Base-by-base conservation (phyloP, 768 basidiomycete species). In the Tylopilus balloui region DNA sequence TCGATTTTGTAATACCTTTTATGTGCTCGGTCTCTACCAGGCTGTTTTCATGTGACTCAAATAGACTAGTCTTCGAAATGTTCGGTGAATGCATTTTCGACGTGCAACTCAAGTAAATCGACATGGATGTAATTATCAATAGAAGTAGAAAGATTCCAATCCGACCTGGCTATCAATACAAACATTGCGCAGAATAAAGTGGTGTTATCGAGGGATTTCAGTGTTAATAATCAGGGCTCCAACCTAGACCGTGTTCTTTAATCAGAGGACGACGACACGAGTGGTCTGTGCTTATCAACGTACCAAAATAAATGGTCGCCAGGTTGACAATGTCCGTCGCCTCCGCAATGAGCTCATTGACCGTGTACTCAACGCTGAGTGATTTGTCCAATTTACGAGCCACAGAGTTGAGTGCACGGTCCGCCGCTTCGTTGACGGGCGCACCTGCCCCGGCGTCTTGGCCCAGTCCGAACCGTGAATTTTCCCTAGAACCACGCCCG, bases 261-360 rank as follows among this genome's bases (percentile, higher is more conserved):
- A 41, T 50, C 51, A 49, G 55, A 44, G 9, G 4, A 8, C 20
- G 48, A 21, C 3, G 36, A 36, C 31, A 24, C 3, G 6, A 24
- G 40, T 49, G 35, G 42, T 19, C 3, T 37, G 43, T 14, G 31
- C 32, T 34, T 19, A 42, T n/a, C 40, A 4, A 67, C 80, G 52
- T 60, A 87, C 91, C 91, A 32, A 61, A 57, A 62, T 78, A 98
- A 55, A 97, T 91, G n/a, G 74, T 77, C 3, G 83, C 84, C 17
- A 97, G 70, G 64, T 91, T 91, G 40, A 70, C 72, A 2, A 72
- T 64, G 60, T 95, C 89, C 20, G 84, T 90, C 31, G 95, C 95
- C 62, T 89, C 83, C 17, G 88, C 83, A 50, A 98, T 85, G 34
- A 98, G 79, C 65, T 91, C 86, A 70, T 95, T 96, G 52, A 99